Evolutionary conservation across 208 protist species (phyloP).

Genomic region (Leishmania lainsoni): DNA sequence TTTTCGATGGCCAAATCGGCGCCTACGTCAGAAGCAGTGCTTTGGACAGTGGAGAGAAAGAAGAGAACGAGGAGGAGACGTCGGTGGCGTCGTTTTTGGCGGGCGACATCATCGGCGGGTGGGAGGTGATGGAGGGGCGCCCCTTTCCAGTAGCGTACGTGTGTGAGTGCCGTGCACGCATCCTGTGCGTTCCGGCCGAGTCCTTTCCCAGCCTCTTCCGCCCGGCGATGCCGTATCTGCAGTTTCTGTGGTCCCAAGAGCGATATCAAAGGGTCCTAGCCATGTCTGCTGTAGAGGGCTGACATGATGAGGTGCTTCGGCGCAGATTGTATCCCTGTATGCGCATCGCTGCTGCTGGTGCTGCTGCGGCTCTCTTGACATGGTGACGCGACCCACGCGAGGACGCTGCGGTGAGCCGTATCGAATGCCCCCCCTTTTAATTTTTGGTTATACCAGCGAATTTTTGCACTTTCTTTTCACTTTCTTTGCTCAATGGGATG

Average conservation of each 20-base stretch:
- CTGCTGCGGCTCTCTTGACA: neutral
- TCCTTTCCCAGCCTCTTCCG: constrained; percentile 14
- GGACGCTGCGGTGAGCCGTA: neutral
- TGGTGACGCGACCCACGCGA: neutral
- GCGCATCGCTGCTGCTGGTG: neutral
- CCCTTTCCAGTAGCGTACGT: constrained; percentile 11
- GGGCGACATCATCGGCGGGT: constrained; percentile 18
- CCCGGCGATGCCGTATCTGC: constrained; percentile 19
- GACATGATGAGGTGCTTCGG: neutral
- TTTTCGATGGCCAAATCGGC: constrained; percentile 15
- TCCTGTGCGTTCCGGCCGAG: constrained; percentile 16
- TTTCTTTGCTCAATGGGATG: neutral
- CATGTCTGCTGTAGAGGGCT: neutral
- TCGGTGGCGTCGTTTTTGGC: constrained; percentile 11
- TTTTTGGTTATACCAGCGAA: neutral
- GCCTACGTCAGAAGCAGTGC: constrained; percentile 7
- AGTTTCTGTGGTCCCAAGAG: constrained; percentile 6
- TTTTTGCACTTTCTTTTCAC: neutral
- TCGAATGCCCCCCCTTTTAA: neutral
- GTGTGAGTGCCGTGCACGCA: constrained; percentile 10
- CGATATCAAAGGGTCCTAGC: constrained; percentile 10
- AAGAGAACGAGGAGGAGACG: neutral
- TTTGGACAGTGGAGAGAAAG: neutral
- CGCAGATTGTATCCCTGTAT: neutral
- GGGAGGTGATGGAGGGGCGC: constrained; percentile 13